Conservation (phyloP, 192 early-diverging fungal species). For the Podila epicladia region DNA sequence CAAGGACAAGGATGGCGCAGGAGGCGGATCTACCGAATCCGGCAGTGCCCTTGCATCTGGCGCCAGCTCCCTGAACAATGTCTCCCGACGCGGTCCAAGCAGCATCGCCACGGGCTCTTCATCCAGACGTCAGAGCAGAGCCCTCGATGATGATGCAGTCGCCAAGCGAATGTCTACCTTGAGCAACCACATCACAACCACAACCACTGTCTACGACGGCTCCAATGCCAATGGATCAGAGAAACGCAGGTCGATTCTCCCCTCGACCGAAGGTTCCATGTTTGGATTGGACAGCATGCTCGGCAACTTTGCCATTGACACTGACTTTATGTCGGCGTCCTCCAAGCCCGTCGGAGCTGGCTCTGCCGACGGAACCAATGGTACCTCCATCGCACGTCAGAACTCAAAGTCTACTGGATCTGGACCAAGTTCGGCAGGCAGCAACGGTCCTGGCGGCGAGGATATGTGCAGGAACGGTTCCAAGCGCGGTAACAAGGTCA, state of each 20-base stretch:
- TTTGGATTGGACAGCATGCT: slow-evolving; percentile 11
- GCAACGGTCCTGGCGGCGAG: not conserved
- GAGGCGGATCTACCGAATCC: not conserved
- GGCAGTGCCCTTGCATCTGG: slow-evolving; percentile 3
- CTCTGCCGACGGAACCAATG: not conserved
- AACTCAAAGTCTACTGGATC: slow-evolving; percentile 4
- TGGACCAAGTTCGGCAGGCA: not conserved
- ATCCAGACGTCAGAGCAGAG: slow-evolving; percentile 24
- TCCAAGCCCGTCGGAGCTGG: not conserved
- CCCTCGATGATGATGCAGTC: slow-evolving; percentile 9
- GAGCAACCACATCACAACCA: slow-evolving; percentile 5
- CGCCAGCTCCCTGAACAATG: slow-evolving; percentile 5
- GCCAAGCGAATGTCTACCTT: slow-evolving; percentile 22
- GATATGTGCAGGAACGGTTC: slow-evolving; percentile 10
- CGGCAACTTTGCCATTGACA: slow-evolving; percentile 31
- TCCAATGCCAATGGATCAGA: slow-evolving; percentile 4
- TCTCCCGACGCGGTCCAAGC: not conserved
- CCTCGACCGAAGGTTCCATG: slow-evolving; percentile 1
- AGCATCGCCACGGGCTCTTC: not conserved
- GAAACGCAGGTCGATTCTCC: slow-evolving; percentile 13
- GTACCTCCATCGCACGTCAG: not conserved
- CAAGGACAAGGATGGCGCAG: slow-evolving; percentile 8
- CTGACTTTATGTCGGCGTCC: slow-evolving; percentile 6
- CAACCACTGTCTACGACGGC: not conserved
- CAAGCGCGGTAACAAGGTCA: slow-evolving; percentile 34